Percentiles rank a stretch among this genome's conserved stretches.
These are phyloP conservation scores for Dactylellina cionopaga DNA, from an alignment of 2,329 filamentous ascomycete genomes.

Conservation along the genomic window DNA sequence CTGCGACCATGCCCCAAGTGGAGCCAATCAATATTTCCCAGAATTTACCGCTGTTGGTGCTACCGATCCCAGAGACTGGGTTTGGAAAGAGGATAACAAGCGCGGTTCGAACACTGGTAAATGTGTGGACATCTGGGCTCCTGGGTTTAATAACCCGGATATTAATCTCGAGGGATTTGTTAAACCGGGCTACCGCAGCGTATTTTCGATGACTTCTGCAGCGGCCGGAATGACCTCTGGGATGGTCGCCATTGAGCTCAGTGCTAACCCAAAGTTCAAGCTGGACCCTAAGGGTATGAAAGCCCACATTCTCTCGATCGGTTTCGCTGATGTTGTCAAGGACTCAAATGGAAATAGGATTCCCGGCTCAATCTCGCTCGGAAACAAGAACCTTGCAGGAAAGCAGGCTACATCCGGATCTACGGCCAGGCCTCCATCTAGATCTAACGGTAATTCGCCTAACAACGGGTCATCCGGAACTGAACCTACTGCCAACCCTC, in stretches of 20 bases:
- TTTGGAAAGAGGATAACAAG: slow-evolving; percentile 56
- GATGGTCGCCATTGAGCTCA: slow-evolving; percentile 54
- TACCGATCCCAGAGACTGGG: slow-evolving; percentile 55
- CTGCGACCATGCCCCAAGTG: slow-evolving; percentile 59
- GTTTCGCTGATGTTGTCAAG: slow-evolving; percentile 5
- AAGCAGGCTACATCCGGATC: too few relatives aligned
- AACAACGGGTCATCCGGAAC: too few relatives aligned
- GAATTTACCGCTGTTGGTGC: slow-evolving; percentile 62
- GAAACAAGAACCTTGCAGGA: too few relatives aligned
- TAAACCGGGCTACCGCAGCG: slow-evolving; percentile 62
- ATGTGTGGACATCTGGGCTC: slow-evolving; percentile 70
- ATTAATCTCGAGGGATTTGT: slow-evolving; percentile 57
- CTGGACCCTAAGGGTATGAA: slow-evolving; percentile 54
- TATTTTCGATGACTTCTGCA: slow-evolving; percentile 66
- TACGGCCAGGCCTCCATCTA: too few relatives aligned
- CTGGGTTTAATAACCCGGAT: slow-evolving; percentile 60
- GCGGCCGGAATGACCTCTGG: slow-evolving; percentile 62
- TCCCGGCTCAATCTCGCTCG: too few relatives aligned
- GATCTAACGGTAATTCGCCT: too few relatives aligned
- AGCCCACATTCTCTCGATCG: slow-evolving; percentile 19
- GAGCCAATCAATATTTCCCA: slow-evolving; percentile 59
- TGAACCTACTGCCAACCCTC: too few relatives aligned
- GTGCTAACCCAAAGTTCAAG: slow-evolving; percentile 33
- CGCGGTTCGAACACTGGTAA: slow-evolving; percentile 62
- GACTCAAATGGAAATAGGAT: too few relatives aligned